These are phyloP conservation scores for Candida sp. DNA, from an alignment of 1,139 yeast genomes.

Conservation along the genomic window DNA sequence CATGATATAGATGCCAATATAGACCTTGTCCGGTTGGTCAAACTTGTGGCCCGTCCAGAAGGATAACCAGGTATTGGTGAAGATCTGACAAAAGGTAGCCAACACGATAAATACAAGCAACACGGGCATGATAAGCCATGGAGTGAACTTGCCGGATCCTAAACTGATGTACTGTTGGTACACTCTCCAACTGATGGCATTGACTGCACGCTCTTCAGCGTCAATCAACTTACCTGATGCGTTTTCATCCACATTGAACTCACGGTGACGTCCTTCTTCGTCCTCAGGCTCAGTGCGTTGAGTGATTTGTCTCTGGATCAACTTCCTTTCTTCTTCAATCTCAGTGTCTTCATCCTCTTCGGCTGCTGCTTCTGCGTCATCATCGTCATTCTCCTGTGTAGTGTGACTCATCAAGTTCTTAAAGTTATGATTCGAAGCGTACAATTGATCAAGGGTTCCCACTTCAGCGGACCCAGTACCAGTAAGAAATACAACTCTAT, in stretches of 20 bases:
- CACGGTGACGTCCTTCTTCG: constrained; percentile 21
- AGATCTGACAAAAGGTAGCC: constrained; percentile 63
- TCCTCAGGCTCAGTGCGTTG: constrained; percentile 17
- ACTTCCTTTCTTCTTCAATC: constrained; percentile 22
- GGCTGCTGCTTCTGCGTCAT: constrained; percentile 23
- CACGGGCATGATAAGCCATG: constrained; percentile 20
- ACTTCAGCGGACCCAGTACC: constrained; percentile 47
- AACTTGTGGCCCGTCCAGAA: constrained; percentile 78
- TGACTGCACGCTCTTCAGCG: constrained; percentile 44
- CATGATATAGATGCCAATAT: constrained; percentile 75
- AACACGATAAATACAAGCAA: constrained; percentile 33
- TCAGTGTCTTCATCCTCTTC: constrained; percentile 14
- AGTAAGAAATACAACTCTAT: constrained; percentile 41
- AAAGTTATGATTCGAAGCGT: constrained; percentile 43
- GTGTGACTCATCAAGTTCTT: constrained; percentile 53
- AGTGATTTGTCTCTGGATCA: constrained; percentile 23
- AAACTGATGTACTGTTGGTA: constrained; percentile 50
- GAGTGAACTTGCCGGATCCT: constrained; percentile 57
- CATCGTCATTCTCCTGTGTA: constrained; percentile 22
- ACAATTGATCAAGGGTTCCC: constrained; percentile 44
- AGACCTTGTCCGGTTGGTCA: constrained; percentile 50
- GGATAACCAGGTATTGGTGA: constrained; percentile 83
- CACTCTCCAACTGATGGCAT: constrained; percentile 31
- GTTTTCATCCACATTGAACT: constrained; percentile 24
- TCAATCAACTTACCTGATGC: constrained; percentile 35